Evolutionary conservation across 345 rosid species (phyloP), one percentile per base, ranked within the genome.

Genomic region (Excoecaria cochinchinensis): DNA sequence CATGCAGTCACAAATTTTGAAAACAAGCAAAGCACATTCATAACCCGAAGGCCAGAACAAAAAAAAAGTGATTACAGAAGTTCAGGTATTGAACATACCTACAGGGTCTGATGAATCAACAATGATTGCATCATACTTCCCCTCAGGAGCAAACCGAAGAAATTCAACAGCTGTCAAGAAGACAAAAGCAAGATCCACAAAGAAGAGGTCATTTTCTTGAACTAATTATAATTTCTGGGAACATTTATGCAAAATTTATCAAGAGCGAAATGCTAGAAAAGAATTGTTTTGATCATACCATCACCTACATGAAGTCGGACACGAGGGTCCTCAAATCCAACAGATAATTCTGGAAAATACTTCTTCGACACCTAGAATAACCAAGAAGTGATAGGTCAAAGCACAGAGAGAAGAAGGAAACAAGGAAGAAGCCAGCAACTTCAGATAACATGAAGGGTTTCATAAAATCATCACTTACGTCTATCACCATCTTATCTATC

Each of bases 31-130:
- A 36, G 50, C n/a, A 40, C 74, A 56, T 11, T 51, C 48, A 53
- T 31, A 15, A 17, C 38, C 38, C 7, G 4, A 19, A 6, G 5
- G n/a, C 13, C 48, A 3, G 44, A 46, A 6, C 42, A 36, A 59
- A 51, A 13, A 70, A n/a, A 76, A n/a, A 52, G n/a, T 16, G 69
- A 75, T 42, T 44, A 56, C 67, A 40, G 61, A 8, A 11, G 47
- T 52, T 47, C 52, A 69, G 71, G 21, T 42, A 46, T 24, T 53
- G 51, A 75, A 69, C 91, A 57, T 92, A 92, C 98, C 99, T 42
- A 93, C 90, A 53, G 99, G 98, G 66, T 95, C 99, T 1, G 99
- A 95, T 56, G 99, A 91, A 85, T 95, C 99, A 78, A 93, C 97
- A 80, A 93, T 88, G 64, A 95, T 86, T 21, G 96, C 97, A 82